Percentiles rank a stretch among this genome's conserved stretches.
Conservation (phyloP, 2,329 filamentous ascomycete species). For the Xylaria sp. region DNA sequence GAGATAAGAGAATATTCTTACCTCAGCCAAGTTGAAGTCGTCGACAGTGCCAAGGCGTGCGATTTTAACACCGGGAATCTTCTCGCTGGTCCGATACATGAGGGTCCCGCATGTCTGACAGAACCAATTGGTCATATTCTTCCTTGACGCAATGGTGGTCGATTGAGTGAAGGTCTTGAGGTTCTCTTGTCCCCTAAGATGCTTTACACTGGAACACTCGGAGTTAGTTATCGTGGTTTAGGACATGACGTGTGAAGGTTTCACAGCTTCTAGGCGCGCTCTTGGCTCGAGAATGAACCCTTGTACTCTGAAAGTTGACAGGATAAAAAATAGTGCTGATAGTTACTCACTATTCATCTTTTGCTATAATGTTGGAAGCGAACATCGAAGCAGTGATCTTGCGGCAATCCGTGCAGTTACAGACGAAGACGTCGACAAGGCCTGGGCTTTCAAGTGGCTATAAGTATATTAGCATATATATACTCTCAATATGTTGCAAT, state of each 20-base stretch:
- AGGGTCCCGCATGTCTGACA: constrained; percentile 68
- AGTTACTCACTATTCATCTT: constrained; percentile 47
- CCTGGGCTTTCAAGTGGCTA: constrained; percentile 59
- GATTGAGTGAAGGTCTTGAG: constrained; percentile 59
- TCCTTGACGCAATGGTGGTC: constrained; percentile 58
- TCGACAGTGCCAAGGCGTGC: constrained; percentile 70
- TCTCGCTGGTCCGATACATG: constrained; percentile 64
- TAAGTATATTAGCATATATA: constrained; percentile 14
- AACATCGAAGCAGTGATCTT: constrained; percentile 73
- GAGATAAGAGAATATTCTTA: constrained; percentile 11
- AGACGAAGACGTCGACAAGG: constrained; percentile 63
- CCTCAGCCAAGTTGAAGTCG: constrained; percentile 66
- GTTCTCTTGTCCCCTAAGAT: constrained; percentile 62
- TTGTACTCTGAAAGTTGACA: too few relatives aligned
- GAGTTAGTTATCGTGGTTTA: not conserved
- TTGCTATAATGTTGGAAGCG: constrained; percentile 66
- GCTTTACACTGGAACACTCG: constrained; percentile 48
- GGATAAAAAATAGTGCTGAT: too few relatives aligned
- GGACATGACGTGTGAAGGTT: not conserved
- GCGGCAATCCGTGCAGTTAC: constrained; percentile 69
- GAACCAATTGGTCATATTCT: constrained; percentile 70
- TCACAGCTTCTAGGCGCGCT: not conserved
- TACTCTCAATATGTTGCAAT: not conserved
- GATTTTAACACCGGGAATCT: constrained; percentile 59
- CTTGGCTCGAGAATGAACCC: not conserved